Evolutionary conservation across 73 alveolate species (phyloP), one percentile per base, ranked within the genome.

Genomic region (Paramecium pentaurelia): DNA sequence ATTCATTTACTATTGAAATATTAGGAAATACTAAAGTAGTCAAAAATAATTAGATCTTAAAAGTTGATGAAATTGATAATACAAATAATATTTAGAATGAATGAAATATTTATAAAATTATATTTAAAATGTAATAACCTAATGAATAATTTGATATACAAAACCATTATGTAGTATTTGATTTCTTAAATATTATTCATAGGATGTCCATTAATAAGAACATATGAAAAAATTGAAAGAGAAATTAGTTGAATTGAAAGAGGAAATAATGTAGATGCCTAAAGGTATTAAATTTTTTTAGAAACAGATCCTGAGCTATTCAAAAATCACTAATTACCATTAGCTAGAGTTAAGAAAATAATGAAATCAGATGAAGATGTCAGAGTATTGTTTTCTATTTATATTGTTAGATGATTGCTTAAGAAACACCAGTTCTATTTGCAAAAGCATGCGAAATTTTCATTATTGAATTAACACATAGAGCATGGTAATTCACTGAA

Each of bases 361-460:
- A 98, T 98, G 99, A 98, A 98, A 95, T 96, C 98, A 49, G 99
- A 98, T 95, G 99, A 98, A 45, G 99, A 98, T 89, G 99, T 98
- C 28, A 86, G 97, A 51, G 96, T 95, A 89, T 71, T 38, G 16
- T 20, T 27, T 89, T 25, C 47, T 42, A 42, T 88, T 6, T 12
- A 30, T 8, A 7, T 7, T 60, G 11, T 37, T 64, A 92, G 97
- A 98, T 98, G 99, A 97, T 98, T 58, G 95, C 98, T 89, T 98
- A 98, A 71, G 99, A 98, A 94, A 97, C 99, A n/a, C 99, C 99
- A 22, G 97, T 97, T 40, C 92, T 98, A 47, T 97, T 98, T 94
- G 99, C 99, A 25, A 98, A 98, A 86, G 99, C 99, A 25, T 98
- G 99, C 93, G 99, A 98, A 93, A 94, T 98, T 95, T 98, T 98